Base-by-base conservation (phyloP, 495 filamentous ascomycete species). In the Pyrenula aspistea region DNA sequence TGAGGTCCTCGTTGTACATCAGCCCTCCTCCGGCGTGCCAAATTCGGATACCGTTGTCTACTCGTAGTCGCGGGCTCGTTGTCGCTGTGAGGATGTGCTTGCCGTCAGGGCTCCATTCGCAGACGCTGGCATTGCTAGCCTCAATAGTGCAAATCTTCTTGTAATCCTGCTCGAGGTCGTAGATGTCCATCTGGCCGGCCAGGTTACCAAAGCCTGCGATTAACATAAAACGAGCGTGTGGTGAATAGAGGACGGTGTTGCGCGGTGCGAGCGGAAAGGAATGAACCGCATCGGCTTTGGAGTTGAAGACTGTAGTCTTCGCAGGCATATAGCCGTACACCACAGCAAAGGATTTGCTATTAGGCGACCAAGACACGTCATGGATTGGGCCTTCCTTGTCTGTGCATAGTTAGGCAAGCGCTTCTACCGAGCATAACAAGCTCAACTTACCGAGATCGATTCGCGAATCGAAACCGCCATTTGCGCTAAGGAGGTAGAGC, bases 361-460 rank as follows among this genome's bases (percentile, higher is more conserved):
- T 96, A 21, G 93, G 90, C 15, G 89, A 95, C 93, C 93, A 98
- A n/a, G 86, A 79, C 47, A 98, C 93, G 65, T 98, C 93, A 70
- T 98, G 92, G 61, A 98, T 97, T 19, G 93, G 93, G 1, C 93
- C 93, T 66, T 97, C 91, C 72, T 96, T 97, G 77, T 98, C 93
- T 84, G 57, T 51, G 19, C 19, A 23, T 56, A 49, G 50, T 25
- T 25, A 42, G 2, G 1, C 48, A 65, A 61, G n/a, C 53, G 20
- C 23, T 55, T 2, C 10, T 0, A 19, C 22, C 48, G 25, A 51
- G 15, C 2, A 25, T 23, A 20, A 53, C 2, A 25, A 24, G 15
- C 53, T 10, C 56, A 53, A 66, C 70, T 31, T 77, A 86, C 83
- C 83, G 24, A 97, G 78, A 54, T 89, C 80, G 62, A 98, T 83